Percentiles rank a stretch among this genome's conserved stretches.
These are phyloP conservation scores for Physcomitrium patens DNA, from an alignment of 225 moss, liverwort and hornwort species.

Conservation along the genomic window DNA sequence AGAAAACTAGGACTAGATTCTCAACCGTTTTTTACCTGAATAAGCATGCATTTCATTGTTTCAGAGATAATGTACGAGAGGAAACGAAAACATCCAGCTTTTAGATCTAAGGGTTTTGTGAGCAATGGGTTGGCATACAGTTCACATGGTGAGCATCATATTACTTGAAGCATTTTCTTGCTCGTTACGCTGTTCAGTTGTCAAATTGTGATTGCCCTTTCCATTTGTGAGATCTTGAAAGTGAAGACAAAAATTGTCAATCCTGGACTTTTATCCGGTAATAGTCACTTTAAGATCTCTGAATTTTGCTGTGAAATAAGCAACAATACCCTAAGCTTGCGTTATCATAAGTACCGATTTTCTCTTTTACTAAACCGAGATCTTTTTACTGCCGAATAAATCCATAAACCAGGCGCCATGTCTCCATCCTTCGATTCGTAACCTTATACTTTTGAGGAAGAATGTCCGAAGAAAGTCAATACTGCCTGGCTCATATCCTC, in stretches of 20 bases:
- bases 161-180: slow-evolving; percentile 29
- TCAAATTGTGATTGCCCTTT: slow-evolving; percentile 15
- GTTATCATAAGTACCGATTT: too few relatives aligned
- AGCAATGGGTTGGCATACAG: slow-evolving; percentile 43
- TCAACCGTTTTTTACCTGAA: slow-evolving; percentile 34
- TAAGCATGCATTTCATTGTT: slow-evolving; percentile 33
- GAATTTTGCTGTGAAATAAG: too few relatives aligned
- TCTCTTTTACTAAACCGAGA: too few relatives aligned
- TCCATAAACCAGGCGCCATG: too few relatives aligned
- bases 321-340: too few relatives aligned
- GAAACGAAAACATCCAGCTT: slow-evolving; percentile 48
- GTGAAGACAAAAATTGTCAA: slow-evolving; percentile 12
- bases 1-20: not conserved
- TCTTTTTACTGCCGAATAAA: too few relatives aligned
- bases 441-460: too few relatives aligned
- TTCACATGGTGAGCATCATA: slow-evolving; percentile 47
- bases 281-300: too few relatives aligned
- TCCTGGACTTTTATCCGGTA: not conserved
- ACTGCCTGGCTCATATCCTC: too few relatives aligned
- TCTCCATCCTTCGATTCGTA: too few relatives aligned
- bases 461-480: too few relatives aligned
- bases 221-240: not conserved
- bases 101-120: slow-evolving; percentile 42
- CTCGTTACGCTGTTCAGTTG: slow-evolving; percentile 20
- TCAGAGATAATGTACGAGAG: slow-evolving; percentile 57